These are phyloP conservation scores for Nakazawaea laoshanensis DNA, from an alignment of 805 yeast species.

Conservation along the genomic window DNA sequence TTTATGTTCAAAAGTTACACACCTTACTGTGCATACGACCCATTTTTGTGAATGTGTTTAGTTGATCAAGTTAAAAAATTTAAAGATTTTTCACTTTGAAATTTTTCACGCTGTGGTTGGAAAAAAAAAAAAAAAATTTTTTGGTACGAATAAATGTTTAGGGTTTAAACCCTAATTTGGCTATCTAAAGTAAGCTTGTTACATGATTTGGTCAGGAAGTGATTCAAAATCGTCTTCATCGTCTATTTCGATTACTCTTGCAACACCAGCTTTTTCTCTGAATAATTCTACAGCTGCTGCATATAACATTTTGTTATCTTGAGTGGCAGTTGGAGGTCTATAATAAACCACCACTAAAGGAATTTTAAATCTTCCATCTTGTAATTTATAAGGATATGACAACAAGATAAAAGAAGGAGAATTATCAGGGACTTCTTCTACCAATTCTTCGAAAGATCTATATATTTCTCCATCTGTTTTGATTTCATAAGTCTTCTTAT, in stretches of 20 bases:
- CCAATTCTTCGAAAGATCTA: conserved; percentile 48
- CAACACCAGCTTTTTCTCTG: conserved; percentile 73
- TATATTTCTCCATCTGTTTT: conserved; percentile 40
- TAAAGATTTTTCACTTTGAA: conserved; percentile 16
- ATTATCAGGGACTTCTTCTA: conserved; percentile 75
- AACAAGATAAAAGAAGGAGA: conserved; percentile 68
- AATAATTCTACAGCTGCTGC: conserved; percentile 86
- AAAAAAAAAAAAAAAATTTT: conserved; percentile 4
- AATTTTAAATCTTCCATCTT: conserved; percentile 65
- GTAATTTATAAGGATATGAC: conserved; percentile 62
- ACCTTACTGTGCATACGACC: conserved; percentile 99
- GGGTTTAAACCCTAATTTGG: neutral
- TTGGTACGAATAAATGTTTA: neutral
- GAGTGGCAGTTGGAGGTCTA: conserved; percentile 82
- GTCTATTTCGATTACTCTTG: conserved; percentile 45
- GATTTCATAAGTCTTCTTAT: conserved; percentile 43
- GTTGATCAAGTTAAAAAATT: neutral
- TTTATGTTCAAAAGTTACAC: conserved; percentile 35
- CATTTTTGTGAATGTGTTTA: conserved; percentile 39
- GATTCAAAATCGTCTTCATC: conserved; percentile 69
- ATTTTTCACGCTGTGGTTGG: conserved; percentile 1
- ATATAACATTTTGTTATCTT: conserved; percentile 75
- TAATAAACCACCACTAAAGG: conserved; percentile 82
- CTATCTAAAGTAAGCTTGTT: neutral
- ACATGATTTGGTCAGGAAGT: conserved; percentile 27